Percentiles rank a stretch among this genome's conserved stretches.
phyloP scores from a whole-genome alignment of 805 yeast species.

The Starmerella vitae region DNA sequence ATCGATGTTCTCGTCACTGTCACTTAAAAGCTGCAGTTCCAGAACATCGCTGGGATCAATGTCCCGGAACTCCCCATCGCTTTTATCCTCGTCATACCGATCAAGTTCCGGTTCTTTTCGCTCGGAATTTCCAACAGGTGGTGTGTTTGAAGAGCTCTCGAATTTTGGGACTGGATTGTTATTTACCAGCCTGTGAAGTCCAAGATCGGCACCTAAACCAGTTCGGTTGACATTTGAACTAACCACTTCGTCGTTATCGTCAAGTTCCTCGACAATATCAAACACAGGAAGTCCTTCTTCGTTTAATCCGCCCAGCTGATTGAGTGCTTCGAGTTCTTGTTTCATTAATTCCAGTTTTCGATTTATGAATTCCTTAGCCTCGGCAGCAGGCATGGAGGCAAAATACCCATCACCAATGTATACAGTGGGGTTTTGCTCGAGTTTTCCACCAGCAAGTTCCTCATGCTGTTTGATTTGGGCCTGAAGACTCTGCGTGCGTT shows the following conservation, averaged over 20 bases:
- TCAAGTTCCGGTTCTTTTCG: not conserved
- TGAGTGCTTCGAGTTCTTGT: constrained; percentile 10
- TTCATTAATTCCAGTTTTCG: constrained; percentile 11
- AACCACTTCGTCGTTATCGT: constrained; percentile 66
- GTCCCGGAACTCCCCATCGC: constrained; percentile 12
- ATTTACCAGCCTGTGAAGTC: not conserved
- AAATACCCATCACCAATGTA: constrained; percentile 26
- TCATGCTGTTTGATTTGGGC: constrained; percentile 9
- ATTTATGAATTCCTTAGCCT: constrained; percentile 18
- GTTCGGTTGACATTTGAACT: constrained; percentile 33
- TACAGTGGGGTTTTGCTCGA: constrained; percentile 14
- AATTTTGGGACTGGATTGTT: not conserved
- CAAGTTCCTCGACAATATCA: constrained; percentile 75
- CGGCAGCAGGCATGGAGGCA: constrained; percentile 16
- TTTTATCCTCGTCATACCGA: constrained; percentile 4
- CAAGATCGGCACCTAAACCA: constrained; percentile 5
- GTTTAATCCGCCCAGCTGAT: constrained; percentile 20
- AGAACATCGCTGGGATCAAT: constrained; percentile 22
- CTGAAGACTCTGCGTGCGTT: constrained; percentile 1
- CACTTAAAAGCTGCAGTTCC: constrained; percentile 21
- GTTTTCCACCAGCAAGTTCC: not conserved
- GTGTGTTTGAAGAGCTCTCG: not conserved
- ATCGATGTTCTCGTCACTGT: constrained; percentile 39
- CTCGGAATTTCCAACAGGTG: not conserved
- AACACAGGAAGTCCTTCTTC: constrained; percentile 50